phyloP scores from a whole-genome alignment of 2,329 filamentous ascomycete genomes.

The Polychaeton citri region DNA sequence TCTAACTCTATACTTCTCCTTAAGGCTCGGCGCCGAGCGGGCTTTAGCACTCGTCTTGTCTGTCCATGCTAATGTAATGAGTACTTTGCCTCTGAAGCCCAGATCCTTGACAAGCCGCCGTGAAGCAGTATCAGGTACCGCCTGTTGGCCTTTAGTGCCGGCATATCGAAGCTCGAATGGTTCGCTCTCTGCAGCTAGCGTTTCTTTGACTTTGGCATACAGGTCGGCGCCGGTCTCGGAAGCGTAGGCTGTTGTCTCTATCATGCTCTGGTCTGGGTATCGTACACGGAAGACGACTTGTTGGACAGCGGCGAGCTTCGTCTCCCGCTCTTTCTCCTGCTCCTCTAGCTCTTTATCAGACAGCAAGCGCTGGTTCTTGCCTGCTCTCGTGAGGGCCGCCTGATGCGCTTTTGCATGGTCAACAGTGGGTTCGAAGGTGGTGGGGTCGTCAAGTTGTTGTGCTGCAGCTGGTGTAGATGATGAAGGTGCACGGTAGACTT shows the following conservation, averaged over 20 bases:
- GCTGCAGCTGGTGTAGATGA: constrained; percentile 65
- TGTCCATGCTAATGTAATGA: constrained; percentile 67
- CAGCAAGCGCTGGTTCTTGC: constrained; percentile 62
- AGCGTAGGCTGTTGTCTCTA: constrained; percentile 57
- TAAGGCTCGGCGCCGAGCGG: constrained; percentile 47
- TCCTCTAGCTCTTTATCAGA: constrained; percentile 73
- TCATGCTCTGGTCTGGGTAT: constrained; percentile 73
- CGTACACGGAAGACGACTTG: constrained; percentile 66
- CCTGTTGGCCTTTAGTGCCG: constrained; percentile 27
- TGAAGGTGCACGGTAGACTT: constrained; percentile 62
- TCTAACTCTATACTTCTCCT: constrained; percentile 41
- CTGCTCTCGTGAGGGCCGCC: constrained; percentile 45
- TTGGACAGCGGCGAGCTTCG: constrained; percentile 51
- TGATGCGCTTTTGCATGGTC: constrained; percentile 67
- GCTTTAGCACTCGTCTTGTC: constrained; percentile 44
- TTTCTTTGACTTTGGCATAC: constrained; percentile 58
- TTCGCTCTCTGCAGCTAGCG: constrained; percentile 48
- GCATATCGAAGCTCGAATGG: constrained; percentile 63
- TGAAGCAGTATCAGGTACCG: constrained; percentile 9
- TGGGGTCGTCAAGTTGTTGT: constrained; percentile 48
- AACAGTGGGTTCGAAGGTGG: constrained; percentile 64
- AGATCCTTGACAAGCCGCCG: constrained; percentile 59
- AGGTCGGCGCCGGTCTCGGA: constrained; percentile 57
- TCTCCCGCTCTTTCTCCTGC: constrained; percentile 51
- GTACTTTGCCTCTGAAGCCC: constrained; percentile 54